Conservation (phyloP, 2,329 filamentous ascomycete genomes). For the Knufia petricola region DNA sequence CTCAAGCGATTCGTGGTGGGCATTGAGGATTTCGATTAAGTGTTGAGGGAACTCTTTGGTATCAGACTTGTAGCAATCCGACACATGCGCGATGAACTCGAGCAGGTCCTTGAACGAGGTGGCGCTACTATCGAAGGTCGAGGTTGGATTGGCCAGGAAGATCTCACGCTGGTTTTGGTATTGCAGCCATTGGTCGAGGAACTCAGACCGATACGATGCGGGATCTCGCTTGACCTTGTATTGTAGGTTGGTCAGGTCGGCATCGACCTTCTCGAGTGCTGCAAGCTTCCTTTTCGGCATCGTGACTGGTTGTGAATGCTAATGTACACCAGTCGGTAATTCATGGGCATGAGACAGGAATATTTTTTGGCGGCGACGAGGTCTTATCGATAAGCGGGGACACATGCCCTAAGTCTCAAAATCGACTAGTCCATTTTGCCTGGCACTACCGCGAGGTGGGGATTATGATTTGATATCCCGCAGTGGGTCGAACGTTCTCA, state of each 20-base stretch:
- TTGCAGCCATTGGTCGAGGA: conserved; percentile 76
- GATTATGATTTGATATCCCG: too few relatives aligned
- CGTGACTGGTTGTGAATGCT: background rate
- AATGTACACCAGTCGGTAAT: background rate
- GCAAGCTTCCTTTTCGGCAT: conserved; percentile 86
- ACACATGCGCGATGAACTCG: conserved; percentile 85
- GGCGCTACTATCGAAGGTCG: conserved; percentile 60
- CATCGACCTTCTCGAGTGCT: conserved; percentile 90
- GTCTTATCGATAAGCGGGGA: too few relatives aligned
- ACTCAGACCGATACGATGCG: conserved; percentile 81
- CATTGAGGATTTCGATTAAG: conserved; percentile 66
- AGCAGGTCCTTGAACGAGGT: conserved; percentile 84
- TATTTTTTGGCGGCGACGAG: background rate
- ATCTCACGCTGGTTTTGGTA: conserved; percentile 88
- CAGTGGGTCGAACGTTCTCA: too few relatives aligned
- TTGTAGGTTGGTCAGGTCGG: conserved; percentile 79
- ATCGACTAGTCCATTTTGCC: too few relatives aligned
- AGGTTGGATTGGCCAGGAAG: conserved; percentile 73
- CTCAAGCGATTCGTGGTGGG: conserved; percentile 75
- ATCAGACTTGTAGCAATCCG: conserved; percentile 81
- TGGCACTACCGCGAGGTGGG: too few relatives aligned
- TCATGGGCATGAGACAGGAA: background rate
- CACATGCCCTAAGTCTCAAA: too few relatives aligned
- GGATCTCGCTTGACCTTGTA: conserved; percentile 87
- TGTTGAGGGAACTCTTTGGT: conserved; percentile 69